A percentile compares a stretch with the other conserved stretches of the same genome.
phyloP scores from a whole-genome alignment of 2,329 filamentous ascomycete species.

The Clarireedia paspali region DNA sequence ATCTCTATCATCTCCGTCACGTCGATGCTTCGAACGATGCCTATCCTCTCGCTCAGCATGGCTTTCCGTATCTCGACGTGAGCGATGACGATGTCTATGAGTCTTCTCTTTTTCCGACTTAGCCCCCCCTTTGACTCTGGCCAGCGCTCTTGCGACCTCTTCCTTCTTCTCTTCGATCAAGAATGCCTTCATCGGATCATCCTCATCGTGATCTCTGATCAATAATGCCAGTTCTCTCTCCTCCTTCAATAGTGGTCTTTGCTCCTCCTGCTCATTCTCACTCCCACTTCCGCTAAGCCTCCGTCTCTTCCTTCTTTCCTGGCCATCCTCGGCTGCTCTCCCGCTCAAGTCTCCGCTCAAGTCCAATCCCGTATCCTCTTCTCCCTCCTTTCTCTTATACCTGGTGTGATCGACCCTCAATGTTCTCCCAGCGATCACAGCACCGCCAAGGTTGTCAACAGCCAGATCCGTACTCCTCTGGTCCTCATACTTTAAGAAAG shows the following conservation, averaged over 20 bases:
- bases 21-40: constrained; percentile 11
- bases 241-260: constrained; percentile 64
- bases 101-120: constrained; percentile 17
- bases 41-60: constrained; percentile 11
- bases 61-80: constrained; percentile 14
- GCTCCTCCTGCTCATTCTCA: constrained; percentile 35
- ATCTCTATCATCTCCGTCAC: constrained; percentile 6
- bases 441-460: constrained; percentile 89
- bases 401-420: constrained; percentile 87
- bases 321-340: constrained; percentile 30
- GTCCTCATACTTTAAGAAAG: constrained; percentile 97
- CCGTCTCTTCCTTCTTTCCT: constrained; percentile 36
- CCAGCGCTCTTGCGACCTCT: constrained; percentile 67
- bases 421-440: constrained; percentile 70
- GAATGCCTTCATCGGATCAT: constrained; percentile 95
- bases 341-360: constrained; percentile 23
- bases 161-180: constrained; percentile 86
- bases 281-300: constrained; percentile 13
- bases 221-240: constrained; percentile 72
- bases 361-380: constrained; percentile 41
- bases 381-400: constrained; percentile 76
- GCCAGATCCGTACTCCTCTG: constrained; percentile 92
- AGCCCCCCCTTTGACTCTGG: constrained; percentile 36
- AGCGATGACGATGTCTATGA: constrained; percentile 23
- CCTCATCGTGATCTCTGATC: constrained; percentile 77